phyloP scores from a whole-genome alignment of 805 yeast species.

The Barnettozyma sucrosica region DNA sequence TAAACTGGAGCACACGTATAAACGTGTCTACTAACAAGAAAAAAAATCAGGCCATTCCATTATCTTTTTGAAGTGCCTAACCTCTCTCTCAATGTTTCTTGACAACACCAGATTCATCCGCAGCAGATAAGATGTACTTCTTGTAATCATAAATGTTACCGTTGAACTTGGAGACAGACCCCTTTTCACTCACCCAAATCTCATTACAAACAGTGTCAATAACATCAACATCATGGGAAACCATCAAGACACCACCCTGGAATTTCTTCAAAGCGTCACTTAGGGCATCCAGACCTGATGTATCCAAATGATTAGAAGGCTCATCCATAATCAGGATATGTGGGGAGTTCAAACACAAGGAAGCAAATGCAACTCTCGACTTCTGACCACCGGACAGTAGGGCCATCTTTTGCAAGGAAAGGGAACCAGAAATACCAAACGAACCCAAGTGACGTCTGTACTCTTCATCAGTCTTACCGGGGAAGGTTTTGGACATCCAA shows the following conservation, averaged over 20 bases:
- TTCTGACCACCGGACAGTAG: constrained; percentile 96
- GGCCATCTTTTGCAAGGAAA: constrained; percentile 87
- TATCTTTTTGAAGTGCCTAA: no score
- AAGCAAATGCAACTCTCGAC: constrained; percentile 97
- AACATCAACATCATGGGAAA: constrained; percentile 92
- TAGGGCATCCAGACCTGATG: constrained; percentile 94
- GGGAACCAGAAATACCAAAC: constrained; percentile 92
- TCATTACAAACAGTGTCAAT: constrained; percentile 87
- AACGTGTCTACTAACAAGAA: no score
- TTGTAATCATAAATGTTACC: constrained; percentile 89
- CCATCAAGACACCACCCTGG: constrained; percentile 96
- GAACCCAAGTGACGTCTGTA: constrained; percentile 95
- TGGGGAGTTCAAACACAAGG: constrained; percentile 83
- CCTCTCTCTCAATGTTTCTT: constrained; percentile 52
- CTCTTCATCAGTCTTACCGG: constrained; percentile 94
- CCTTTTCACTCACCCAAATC: constrained; percentile 92
- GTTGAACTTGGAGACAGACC: constrained; percentile 66
- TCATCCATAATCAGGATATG: constrained; percentile 92
- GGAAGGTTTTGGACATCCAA: constrained; percentile 87
- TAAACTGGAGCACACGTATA: no score
- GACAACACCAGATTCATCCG: constrained; percentile 88
- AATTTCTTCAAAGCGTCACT: constrained; percentile 82
- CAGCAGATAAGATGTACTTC: constrained; percentile 73
- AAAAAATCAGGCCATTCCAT: no score
- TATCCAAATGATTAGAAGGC: constrained; percentile 98